Evolutionary conservation across 202 grass and related monocot species (phyloP).

Genomic region (Saccharum hybrid): DNA sequence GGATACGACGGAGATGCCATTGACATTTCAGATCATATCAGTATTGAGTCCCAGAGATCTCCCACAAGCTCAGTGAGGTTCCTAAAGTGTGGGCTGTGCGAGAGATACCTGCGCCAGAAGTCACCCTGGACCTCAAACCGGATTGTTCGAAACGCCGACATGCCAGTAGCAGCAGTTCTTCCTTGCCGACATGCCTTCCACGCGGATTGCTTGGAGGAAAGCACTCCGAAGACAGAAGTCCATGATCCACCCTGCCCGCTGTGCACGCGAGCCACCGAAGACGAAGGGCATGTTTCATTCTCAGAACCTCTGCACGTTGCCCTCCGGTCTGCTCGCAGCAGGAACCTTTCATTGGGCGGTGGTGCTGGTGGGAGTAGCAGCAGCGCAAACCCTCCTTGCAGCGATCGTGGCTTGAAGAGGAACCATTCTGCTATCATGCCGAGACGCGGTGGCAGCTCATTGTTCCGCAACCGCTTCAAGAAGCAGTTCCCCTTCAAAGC

Average conservation of each 20-base stretch:
- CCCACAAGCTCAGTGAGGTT: constrained; percentile 56
- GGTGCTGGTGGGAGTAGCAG: constrained; percentile 50
- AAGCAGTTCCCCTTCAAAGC: constrained; percentile 83
- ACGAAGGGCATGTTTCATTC: constrained; percentile 65
- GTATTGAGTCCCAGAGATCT: constrained; percentile 67
- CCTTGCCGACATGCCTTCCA: constrained; percentile 88
- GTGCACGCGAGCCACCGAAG: constrained; percentile 50
- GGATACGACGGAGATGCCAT: constrained; percentile 80
- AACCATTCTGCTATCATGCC: constrained; percentile 51
- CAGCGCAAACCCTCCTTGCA: constrained; percentile 48
- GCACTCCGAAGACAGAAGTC: constrained; percentile 71
- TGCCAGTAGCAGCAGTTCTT: constrained; percentile 88
- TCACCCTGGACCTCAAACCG: constrained; percentile 88
- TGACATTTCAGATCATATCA: constrained; percentile 78
- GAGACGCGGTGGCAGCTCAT: neutral
- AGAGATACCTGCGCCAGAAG: constrained; percentile 86
- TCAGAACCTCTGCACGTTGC: constrained; percentile 85
- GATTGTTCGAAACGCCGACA: constrained; percentile 79
- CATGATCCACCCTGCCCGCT: constrained; percentile 86
- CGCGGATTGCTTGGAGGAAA: constrained; percentile 93
- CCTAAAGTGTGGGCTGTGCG: constrained; percentile 80
- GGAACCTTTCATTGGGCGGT: constrained; percentile 49
- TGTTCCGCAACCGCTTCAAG: constrained; percentile 69
- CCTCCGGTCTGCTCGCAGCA: constrained; percentile 57
- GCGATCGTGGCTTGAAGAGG: constrained; percentile 48